Percentiles rank a stretch among this genome's conserved stretches.
Conservation (phyloP, 805 yeast species). For the Metschnikowia dekortorum region DNA sequence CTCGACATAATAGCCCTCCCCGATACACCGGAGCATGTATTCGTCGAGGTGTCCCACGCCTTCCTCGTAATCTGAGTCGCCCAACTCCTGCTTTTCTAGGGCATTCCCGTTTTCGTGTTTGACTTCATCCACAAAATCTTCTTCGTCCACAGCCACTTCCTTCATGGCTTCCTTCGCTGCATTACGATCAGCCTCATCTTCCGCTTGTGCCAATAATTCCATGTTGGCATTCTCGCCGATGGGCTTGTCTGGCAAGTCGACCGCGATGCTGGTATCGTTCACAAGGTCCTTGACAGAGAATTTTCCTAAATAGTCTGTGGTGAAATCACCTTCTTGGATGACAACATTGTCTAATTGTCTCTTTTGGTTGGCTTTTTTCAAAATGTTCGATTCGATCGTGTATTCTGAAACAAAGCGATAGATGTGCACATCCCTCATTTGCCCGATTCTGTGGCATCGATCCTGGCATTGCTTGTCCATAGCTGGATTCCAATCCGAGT, state of each 20-base stretch:
- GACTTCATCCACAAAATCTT: conserved; percentile 66
- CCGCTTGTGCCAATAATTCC: conserved; percentile 80
- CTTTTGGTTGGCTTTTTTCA: conserved; percentile 92
- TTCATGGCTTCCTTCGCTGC: conserved; percentile 89
- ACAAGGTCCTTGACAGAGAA: conserved; percentile 81
- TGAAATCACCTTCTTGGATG: conserved; percentile 96
- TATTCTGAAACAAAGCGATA: conserved; percentile 93
- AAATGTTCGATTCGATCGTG: conserved; percentile 92
- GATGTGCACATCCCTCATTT: conserved; percentile 94
- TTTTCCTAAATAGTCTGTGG: conserved; percentile 91
- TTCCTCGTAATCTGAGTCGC: conserved; percentile 46
- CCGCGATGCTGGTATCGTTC: conserved; percentile 50
- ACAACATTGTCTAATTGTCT: conserved; percentile 90
- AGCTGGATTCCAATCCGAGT: conserved; percentile 99
- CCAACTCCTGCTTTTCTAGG: conserved; percentile 22
- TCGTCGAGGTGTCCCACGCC: conserved; percentile 86
- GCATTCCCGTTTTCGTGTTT: conserved; percentile 25
- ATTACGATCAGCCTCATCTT: conserved; percentile 84
- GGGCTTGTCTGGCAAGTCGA: conserved; percentile 39
- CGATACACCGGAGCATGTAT: conserved; percentile 89
- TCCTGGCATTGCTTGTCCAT: conserved; percentile 99
- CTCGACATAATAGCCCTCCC: conserved; percentile 63
- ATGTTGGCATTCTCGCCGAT: conserved; percentile 37
- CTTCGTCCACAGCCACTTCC: conserved; percentile 79
- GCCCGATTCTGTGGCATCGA: conserved; percentile 98